A percentile compares a stretch with the other conserved stretches of the same genome.
These are phyloP conservation scores for Cercospora sp. DNA, from an alignment of 2,329 filamentous ascomycete genomes.

Conservation along the genomic window DNA sequence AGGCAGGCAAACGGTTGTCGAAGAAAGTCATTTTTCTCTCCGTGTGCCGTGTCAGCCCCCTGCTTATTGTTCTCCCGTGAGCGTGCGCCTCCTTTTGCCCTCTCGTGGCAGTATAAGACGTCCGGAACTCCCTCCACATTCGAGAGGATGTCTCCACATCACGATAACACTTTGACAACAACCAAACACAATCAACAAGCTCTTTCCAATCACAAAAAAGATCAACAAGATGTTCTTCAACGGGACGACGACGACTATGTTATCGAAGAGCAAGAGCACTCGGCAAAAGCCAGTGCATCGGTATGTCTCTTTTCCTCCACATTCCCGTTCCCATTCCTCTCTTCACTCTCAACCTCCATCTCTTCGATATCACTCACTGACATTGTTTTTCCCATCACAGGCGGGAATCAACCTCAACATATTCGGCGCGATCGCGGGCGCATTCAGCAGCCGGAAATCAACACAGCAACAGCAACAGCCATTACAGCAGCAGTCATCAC, in stretches of 20 bases:
- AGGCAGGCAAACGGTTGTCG: slow-evolving; percentile 6
- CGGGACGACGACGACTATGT: slow-evolving; percentile 19
- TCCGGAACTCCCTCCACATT: neutral
- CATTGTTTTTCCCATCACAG: slow-evolving; percentile 21
- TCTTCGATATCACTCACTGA: too few relatives aligned
- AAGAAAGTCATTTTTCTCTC: neutral
- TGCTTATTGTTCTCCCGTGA: neutral
- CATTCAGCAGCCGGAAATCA: slow-evolving; percentile 39
- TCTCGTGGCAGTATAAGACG: slow-evolving; percentile 5
- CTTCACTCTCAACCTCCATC: neutral
- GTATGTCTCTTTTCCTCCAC: slow-evolving; percentile 27
- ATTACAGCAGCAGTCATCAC: slow-evolving; percentile 1
- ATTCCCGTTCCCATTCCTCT: neutral
- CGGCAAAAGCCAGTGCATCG: slow-evolving; percentile 39
- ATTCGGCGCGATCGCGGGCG: slow-evolving; percentile 40
- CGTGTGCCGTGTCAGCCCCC: neutral
- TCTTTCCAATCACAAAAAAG: neutral
- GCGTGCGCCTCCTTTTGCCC: neutral
- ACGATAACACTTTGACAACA: neutral
- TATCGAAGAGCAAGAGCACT: slow-evolving; percentile 37
- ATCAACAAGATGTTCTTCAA: slow-evolving; percentile 22
- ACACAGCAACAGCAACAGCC: slow-evolving; percentile 33
- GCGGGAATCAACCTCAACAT: slow-evolving; percentile 43
- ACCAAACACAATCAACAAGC: slow-evolving; percentile 2
- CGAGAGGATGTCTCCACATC: slow-evolving; percentile 3